These are phyloP conservation scores for Monosporascus cannonballus DNA, from an alignment of 2,329 filamentous ascomycete genomes.

Conservation along the genomic window DNA sequence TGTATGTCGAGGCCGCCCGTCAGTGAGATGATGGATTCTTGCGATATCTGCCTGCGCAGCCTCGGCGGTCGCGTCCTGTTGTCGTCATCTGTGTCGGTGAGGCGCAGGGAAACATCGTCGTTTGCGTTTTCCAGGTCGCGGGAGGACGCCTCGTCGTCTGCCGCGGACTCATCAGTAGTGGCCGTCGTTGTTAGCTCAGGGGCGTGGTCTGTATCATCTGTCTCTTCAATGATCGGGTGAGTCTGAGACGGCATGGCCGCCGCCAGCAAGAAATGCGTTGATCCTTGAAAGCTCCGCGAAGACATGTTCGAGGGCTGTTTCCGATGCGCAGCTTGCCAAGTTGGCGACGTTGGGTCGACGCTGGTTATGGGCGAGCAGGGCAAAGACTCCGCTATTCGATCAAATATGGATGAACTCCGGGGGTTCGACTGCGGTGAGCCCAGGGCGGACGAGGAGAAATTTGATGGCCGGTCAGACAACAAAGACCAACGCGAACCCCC, in stretches of 20 bases:
- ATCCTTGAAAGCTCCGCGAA: slow-evolving; percentile 38
- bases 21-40: slow-evolving; percentile 85
- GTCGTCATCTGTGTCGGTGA: slow-evolving; percentile 25
- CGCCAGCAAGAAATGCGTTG: slow-evolving; percentile 19
- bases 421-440: slow-evolving; percentile 75
- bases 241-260: slow-evolving; percentile 17
- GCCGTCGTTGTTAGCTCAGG: slow-evolving; percentile 25
- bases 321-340: slow-evolving; percentile 44
- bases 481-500: slow-evolving; percentile 57
- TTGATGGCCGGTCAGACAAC: slow-evolving; percentile 54
- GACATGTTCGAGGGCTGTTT: slow-evolving; percentile 54
- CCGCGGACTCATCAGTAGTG: slow-evolving; percentile 28
- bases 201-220: slow-evolving; percentile 25
- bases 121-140: slow-evolving; percentile 13
- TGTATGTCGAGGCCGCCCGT: slow-evolving; percentile 87
- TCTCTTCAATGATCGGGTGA: slow-evolving; percentile 23
- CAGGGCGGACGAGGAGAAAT: slow-evolving; percentile 65
- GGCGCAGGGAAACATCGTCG: slow-evolving; percentile 21
- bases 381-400: slow-evolving; percentile 62
- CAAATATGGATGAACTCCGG: slow-evolving; percentile 67
- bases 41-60: slow-evolving; percentile 65
- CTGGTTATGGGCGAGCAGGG: slow-evolving; percentile 80
- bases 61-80: slow-evolving; percentile 33
- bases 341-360: slow-evolving; percentile 59
- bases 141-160: slow-evolving; percentile 22